Percentiles rank a stretch among this genome's conserved stretches.
Conservation (phyloP, 148 eudicot genomes). For the Simmondsia chinensis region DNA sequence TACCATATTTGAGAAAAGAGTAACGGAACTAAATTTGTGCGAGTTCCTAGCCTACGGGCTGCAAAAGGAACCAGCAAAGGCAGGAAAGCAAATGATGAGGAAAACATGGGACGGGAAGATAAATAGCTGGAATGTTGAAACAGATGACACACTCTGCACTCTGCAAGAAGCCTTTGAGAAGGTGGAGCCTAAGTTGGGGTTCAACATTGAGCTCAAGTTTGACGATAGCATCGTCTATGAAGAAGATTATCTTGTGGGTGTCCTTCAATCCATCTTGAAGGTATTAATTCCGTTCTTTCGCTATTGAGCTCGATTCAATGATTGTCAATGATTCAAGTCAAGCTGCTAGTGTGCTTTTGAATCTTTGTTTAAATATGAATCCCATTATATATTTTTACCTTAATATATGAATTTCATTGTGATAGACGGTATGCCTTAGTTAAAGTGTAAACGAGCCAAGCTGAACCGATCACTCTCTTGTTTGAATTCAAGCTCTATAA, state of each 20-base stretch:
- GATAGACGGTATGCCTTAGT: no score
- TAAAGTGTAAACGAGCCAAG: no score
- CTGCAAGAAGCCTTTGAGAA: slow-evolving; percentile 69
- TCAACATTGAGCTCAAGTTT: slow-evolving; percentile 83
- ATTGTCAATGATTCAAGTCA: no score
- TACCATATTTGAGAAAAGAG: slow-evolving; percentile 47
- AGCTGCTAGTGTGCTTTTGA: no score
- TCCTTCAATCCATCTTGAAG: slow-evolving; percentile 44
- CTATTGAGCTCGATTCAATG: no score
- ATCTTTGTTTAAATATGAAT: no score
- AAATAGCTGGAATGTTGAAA: slow-evolving; percentile 59
- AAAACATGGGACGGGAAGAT: slow-evolving; percentile 66
- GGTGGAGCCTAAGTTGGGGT: slow-evolving; percentile 59
- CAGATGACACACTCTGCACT: slow-evolving; percentile 56
- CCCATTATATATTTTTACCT: no score
- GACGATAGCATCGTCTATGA: slow-evolving; percentile 66
- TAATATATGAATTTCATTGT: no score
- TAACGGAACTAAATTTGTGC: slow-evolving; percentile 49
- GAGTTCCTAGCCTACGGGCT: slow-evolving; percentile 74
- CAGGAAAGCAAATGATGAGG: slow-evolving; percentile 53
- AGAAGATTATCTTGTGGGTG: slow-evolving; percentile 30
- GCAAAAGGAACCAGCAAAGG: slow-evolving; percentile 31
- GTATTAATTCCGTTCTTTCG: not conserved
- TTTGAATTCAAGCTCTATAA: no score
- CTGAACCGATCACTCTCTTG: no score